Conservation (phyloP, 192 early-diverging fungal species). For the Piromyces finnis region DNA sequence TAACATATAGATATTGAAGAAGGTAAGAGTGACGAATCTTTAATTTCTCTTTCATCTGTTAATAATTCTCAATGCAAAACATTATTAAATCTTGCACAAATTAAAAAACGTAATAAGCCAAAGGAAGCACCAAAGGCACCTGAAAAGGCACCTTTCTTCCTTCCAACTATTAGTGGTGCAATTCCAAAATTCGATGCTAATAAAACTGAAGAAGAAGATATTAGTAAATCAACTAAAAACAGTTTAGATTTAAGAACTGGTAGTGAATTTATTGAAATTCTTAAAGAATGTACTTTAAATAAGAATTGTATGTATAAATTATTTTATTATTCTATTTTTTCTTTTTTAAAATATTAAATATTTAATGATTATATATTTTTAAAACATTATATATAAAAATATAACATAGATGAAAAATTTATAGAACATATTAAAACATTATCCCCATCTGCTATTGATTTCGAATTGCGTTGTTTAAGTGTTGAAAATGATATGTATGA, state of each 20-base stretch:
- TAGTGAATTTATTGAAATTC: conserved; percentile 39
- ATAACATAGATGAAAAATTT: conserved; percentile 28
- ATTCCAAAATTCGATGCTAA: conserved; percentile 42
- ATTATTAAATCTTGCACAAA: background rate
- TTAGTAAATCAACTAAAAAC: conserved; percentile 8
- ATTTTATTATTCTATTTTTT: background rate
- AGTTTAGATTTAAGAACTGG: conserved; percentile 10
- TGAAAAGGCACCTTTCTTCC: conserved; percentile 86
- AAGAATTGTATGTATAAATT: conserved; percentile 11
- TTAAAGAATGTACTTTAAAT: conserved; percentile 23
- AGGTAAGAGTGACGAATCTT: background rate
- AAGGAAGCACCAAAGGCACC: conserved; percentile 72
- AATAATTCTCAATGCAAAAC: background rate
- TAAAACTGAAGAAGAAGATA: conserved; percentile 11
- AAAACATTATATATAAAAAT: too few relatives aligned
- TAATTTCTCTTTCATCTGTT: background rate
- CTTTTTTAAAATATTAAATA: background rate
- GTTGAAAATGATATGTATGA: conserved; percentile 41
- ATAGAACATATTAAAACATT: conserved; percentile 55
- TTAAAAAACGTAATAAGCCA: conserved; percentile 71
- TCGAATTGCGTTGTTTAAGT: conserved; percentile 63
- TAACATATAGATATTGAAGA: background rate
- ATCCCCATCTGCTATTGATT: conserved; percentile 65
- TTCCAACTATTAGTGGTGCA: conserved; percentile 58
- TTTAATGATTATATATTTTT: too few relatives aligned